A percentile compares a stretch with the other conserved stretches of the same genome.
phyloP scores from a whole-genome alignment of 768 basidiomycete genomes.

The Leccinum olivaceopallidum region DNA sequence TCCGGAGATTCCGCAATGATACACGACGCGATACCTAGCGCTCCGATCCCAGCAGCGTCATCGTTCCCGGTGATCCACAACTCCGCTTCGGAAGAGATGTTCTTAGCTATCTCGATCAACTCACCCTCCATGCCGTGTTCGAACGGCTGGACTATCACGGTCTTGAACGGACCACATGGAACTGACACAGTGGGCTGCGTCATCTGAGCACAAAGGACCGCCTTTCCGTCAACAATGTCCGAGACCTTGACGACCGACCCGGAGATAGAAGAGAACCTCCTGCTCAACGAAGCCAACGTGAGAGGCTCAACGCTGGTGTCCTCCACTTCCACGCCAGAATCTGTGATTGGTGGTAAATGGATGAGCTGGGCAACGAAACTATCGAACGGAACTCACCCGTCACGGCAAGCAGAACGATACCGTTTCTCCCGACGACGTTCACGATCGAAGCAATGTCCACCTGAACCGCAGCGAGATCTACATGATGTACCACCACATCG shows the following conservation, averaged over 20 bases:
- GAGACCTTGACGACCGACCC: background rate
- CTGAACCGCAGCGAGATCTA: constrained; percentile 23
- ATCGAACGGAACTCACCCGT: constrained; percentile 11
- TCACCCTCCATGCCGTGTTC: constrained; percentile 28
- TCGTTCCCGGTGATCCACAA: constrained; percentile 33
- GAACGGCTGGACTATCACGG: constrained; percentile 28
- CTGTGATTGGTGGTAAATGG: background rate
- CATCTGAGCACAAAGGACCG: constrained; percentile 5
- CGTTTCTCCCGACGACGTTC: constrained; percentile 25
- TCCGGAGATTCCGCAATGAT: constrained; percentile 32
- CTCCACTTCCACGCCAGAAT: background rate
- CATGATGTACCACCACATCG: constrained; percentile 24
- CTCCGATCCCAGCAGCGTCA: constrained; percentile 32
- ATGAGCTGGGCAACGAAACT: too few relatives aligned
- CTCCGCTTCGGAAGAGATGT: constrained; percentile 27
- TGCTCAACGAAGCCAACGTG: background rate
- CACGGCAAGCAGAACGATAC: constrained; percentile 25
- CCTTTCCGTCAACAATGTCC: background rate
- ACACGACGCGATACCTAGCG: constrained; percentile 31
- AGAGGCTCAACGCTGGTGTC: background rate
- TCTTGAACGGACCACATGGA: constrained; percentile 24
- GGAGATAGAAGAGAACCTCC: background rate
- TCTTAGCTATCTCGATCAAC: constrained; percentile 27
- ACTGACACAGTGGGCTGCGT: constrained; percentile 13
- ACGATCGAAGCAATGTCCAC: constrained; percentile 23